Evolutionary conservation across 2,329 filamentous ascomycete species (phyloP).

Genomic region (Neonectria faginata): DNA sequence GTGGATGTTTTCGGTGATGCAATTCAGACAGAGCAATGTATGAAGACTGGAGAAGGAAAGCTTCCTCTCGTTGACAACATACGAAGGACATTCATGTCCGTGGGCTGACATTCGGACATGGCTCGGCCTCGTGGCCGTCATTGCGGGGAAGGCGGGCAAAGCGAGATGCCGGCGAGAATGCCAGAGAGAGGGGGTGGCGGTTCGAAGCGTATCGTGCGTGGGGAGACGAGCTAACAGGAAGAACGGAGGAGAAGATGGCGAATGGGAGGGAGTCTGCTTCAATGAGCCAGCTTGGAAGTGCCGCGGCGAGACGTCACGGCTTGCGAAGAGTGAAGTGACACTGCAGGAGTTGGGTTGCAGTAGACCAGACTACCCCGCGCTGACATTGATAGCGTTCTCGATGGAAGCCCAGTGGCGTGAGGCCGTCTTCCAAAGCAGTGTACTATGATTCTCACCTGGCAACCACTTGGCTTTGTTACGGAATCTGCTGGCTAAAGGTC

Average conservation of each 20-base stretch:
- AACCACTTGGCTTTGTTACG: neutral
- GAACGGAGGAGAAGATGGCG: neutral
- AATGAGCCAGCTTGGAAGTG: neutral
- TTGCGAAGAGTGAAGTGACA: neutral
- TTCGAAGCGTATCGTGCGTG: neutral
- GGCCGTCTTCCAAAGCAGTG: no score
- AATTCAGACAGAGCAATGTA: neutral
- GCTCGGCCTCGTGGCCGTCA: slow-evolving; percentile 21
- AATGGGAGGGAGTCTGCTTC: neutral
- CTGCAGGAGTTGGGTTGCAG: neutral
- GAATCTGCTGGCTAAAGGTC: neutral
- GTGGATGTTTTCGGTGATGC: slow-evolving; percentile 19
- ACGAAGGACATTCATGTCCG: slow-evolving; percentile 16
- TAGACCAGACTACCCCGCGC: neutral
- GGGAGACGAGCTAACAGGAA: neutral
- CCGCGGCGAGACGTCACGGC: neutral
- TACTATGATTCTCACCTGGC: no score
- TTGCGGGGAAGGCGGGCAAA: slow-evolving; percentile 21
- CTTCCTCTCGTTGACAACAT: slow-evolving; percentile 6
- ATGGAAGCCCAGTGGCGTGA: neutral
- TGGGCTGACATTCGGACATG: slow-evolving; percentile 24
- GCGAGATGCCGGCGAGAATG: slow-evolving; percentile 25
- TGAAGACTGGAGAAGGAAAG: neutral
- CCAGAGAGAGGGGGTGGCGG: slow-evolving; percentile 21
- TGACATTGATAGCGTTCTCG: neutral